Conservation (phyloP, 1,284 basidiomycete species). For the Trametes hirsuta region DNA sequence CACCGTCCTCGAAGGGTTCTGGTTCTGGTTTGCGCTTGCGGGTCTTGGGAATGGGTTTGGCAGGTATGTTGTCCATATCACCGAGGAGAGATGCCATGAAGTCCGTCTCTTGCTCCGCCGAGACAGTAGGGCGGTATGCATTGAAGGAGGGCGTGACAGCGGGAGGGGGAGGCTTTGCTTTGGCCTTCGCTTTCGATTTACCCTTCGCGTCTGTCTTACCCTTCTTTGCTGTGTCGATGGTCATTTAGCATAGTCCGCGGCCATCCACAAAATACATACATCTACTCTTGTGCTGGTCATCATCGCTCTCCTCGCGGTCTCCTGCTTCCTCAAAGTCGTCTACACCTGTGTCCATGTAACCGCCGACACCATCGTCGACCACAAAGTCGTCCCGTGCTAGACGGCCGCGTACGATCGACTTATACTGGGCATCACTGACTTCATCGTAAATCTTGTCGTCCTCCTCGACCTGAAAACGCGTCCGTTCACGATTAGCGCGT, state of each 20-base stretch:
- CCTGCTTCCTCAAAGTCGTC: slow-evolving; percentile 82
- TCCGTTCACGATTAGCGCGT: not conserved
- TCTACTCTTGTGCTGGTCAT: slow-evolving; percentile 34
- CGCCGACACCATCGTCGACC: slow-evolving; percentile 90
- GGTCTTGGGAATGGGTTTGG: slow-evolving; percentile 41
- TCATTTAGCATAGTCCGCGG: not conserved
- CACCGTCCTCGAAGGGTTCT: slow-evolving; percentile 41
- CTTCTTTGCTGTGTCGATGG: slow-evolving; percentile 40
- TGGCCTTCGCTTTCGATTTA: slow-evolving; percentile 43
- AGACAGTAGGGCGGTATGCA: slow-evolving; percentile 76
- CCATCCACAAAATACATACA: slow-evolving; percentile 37
- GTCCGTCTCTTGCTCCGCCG: slow-evolving; percentile 80
- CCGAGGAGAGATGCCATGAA: slow-evolving; percentile 84
- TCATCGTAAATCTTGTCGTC: slow-evolving; percentile 88
- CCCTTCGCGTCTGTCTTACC: slow-evolving; percentile 43
- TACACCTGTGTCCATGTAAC: slow-evolving; percentile 96
- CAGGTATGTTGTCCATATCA: slow-evolving; percentile 58
- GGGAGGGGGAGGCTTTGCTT: slow-evolving; percentile 51
- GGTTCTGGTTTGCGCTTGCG: slow-evolving; percentile 80
- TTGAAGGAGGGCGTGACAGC: slow-evolving; percentile 61
- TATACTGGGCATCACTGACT: slow-evolving; percentile 92
- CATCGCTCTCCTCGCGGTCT: slow-evolving; percentile 47
- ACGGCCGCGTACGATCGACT: slow-evolving; percentile 81
- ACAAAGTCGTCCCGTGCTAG: slow-evolving; percentile 95
- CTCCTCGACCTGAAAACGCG: slow-evolving; percentile 44